Evolutionary conservation across 2,329 filamentous ascomycete genomes (phyloP).

Genomic region (Fusarium cyanostomum): DNA sequence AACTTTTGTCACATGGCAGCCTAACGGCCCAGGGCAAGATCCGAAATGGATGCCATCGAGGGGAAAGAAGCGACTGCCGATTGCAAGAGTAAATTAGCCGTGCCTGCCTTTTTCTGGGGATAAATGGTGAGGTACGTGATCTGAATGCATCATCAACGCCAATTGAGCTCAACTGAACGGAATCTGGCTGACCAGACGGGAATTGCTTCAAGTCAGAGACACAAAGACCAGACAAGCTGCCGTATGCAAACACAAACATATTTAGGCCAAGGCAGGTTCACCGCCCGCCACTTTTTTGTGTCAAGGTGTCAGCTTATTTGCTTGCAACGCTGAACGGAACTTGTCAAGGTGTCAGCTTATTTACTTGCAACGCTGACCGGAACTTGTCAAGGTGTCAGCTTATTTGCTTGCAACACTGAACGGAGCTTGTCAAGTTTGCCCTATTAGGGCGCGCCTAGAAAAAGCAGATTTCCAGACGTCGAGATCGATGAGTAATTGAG

Average conservation of each 20-base stretch:
- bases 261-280: constrained; percentile 12
- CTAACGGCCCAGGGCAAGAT: too few species aligned
- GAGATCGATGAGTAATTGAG: constrained; percentile 2
- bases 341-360: background rate
- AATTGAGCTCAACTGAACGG: background rate
- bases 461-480: background rate
- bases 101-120: too few species aligned
- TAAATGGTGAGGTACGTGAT: background rate
- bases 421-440: too few species aligned
- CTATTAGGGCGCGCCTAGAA: background rate
- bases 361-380: too few species aligned
- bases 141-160: background rate
- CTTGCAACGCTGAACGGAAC: too few species aligned
- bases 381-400: background rate
- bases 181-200: background rate
- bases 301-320: constrained; percentile 1
- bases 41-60: constrained; percentile 1
- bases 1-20: constrained; percentile 4
- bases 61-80: background rate
- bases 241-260: constrained; percentile 7
- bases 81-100: background rate
- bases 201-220: background rate
- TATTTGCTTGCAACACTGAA: too few species aligned
- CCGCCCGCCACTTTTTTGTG: constrained; percentile 3
- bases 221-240: background rate